Conservation (phyloP, 2,329 filamentous ascomycete species). For the Aspergillus fijiensis region DNA sequence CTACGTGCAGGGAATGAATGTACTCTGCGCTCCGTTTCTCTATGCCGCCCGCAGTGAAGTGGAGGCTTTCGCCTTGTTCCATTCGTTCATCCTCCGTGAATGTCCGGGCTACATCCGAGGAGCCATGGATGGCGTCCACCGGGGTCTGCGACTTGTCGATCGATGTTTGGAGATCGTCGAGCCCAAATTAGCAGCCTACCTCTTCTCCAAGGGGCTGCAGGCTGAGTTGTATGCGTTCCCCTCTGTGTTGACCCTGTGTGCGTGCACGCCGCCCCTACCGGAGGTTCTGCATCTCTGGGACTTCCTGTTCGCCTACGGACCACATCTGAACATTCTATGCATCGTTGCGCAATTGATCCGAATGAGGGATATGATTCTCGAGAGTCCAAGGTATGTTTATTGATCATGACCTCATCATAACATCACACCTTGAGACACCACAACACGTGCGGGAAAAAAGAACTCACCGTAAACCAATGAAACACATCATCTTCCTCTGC, state of each 20-base stretch:
- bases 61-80: slow-evolving; percentile 89
- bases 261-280: slow-evolving; percentile 89
- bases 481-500: not conserved
- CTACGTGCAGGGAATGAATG: slow-evolving; percentile 99
- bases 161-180: slow-evolving; percentile 90
- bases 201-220: slow-evolving; percentile 81
- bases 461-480: not conserved
- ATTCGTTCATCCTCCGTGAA: slow-evolving; percentile 81
- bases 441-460: not conserved
- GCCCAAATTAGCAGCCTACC: slow-evolving; percentile 77
- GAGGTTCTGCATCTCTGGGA: slow-evolving; percentile 95
- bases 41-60: slow-evolving; percentile 93
- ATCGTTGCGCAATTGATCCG: slow-evolving; percentile 93
- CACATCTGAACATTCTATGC: slow-evolving; percentile 91
- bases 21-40: slow-evolving; percentile 90
- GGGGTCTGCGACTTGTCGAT: slow-evolving; percentile 85
- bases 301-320: slow-evolving; percentile 92
- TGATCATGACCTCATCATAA: not conserved
- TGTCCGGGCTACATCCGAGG: slow-evolving; percentile 92
- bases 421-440: not conserved
- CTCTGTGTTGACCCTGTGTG: slow-evolving; percentile 88
- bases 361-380: slow-evolving; percentile 79
- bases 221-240: slow-evolving; percentile 97
- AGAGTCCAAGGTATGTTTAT: slow-evolving; percentile 69
- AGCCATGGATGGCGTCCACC: slow-evolving; percentile 96